Evolutionary conservation across 139 green algal species (phyloP).

Genomic region (Coelastrella sp.): DNA sequence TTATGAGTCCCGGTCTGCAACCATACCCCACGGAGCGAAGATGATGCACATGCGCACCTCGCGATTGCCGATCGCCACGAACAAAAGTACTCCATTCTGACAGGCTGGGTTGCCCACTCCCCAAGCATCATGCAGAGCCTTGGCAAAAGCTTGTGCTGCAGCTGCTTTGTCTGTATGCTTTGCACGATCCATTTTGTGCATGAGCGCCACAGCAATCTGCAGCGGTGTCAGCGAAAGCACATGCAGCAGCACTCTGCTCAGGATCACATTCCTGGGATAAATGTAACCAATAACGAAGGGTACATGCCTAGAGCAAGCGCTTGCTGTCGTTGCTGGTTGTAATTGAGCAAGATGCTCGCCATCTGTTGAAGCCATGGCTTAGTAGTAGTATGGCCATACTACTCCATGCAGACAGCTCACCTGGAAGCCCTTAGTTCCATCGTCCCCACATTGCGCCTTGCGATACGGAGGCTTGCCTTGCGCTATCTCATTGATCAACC

Average conservation of each 20-base stretch:
- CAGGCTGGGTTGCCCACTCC: conserved; percentile 71
- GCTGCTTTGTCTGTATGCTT: background rate
- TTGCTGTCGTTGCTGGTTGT: background rate
- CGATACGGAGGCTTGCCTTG: conserved; percentile 56
- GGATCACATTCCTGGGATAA: too few relatives aligned
- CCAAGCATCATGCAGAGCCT: conserved; percentile 67
- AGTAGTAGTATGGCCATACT: too few relatives aligned
- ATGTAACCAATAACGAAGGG: too few relatives aligned
- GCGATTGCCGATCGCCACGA: conserved; percentile 62
- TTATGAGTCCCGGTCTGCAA: too few relatives aligned
- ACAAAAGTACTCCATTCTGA: conserved; percentile 74
- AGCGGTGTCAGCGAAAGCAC: background rate
- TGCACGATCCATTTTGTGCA: conserved; percentile 56
- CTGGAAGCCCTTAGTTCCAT: conserved; percentile 55
- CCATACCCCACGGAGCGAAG: too few relatives aligned
- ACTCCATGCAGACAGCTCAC: conserved; percentile 32
- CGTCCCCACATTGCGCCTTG: conserved; percentile 20
- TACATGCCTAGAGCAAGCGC: background rate
- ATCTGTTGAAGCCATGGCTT: background rate
- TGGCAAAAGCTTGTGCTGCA: conserved; percentile 61
- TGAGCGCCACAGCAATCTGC: conserved; percentile 72
- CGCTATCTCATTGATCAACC: conserved; percentile 62
- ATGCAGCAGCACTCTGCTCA: background rate
- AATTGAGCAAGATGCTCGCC: background rate
- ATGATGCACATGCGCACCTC: conserved; percentile 48